A percentile compares a stretch with the other conserved stretches of the same genome.
phyloP scores from a whole-genome alignment of 345 rosid genomes.

The Aquilaria malaccensis region DNA sequence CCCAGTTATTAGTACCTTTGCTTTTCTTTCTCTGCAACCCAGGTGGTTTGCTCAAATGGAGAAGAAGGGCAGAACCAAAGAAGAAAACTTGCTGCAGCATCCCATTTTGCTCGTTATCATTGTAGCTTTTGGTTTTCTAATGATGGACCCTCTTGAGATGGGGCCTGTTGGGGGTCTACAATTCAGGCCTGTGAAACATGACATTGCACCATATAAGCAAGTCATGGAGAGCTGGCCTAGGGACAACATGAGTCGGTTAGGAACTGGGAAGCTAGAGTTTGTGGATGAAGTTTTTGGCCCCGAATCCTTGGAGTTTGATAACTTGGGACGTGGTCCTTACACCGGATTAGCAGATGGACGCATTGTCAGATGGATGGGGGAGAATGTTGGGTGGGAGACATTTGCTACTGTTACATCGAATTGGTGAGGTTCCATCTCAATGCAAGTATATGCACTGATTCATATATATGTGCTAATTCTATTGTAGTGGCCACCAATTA shows the following conservation, averaged over 20 bases:
- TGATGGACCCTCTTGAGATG: slow-evolving; percentile 64
- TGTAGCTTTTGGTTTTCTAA: slow-evolving; percentile 46
- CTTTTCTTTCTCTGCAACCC: neutral
- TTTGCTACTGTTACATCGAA: slow-evolving; percentile 66
- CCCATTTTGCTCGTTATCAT: slow-evolving; percentile 40
- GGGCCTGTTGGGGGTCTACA: slow-evolving; percentile 71
- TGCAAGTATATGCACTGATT: no score
- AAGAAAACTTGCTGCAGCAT: slow-evolving; percentile 38
- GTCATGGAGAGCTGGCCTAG: slow-evolving; percentile 85
- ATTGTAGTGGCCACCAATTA: neutral
- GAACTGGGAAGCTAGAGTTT: slow-evolving; percentile 68
- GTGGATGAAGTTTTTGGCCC: slow-evolving; percentile 77
- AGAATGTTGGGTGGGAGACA: slow-evolving; percentile 75
- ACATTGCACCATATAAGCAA: slow-evolving; percentile 77
- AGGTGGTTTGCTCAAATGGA: slow-evolving; percentile 29
- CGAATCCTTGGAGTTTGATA: slow-evolving; percentile 87
- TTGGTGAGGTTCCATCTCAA: slow-evolving; percentile 40
- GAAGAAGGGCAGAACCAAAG: slow-evolving; percentile 32
- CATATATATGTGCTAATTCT: neutral
- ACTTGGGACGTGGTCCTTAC: slow-evolving; percentile 79
- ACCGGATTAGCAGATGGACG: slow-evolving; percentile 88
- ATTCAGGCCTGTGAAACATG: slow-evolving; percentile 81
- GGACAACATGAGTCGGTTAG: slow-evolving; percentile 60
- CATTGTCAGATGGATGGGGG: slow-evolving; percentile 96
- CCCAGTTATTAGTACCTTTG: neutral